phyloP scores from a whole-genome alignment of 2,329 filamentous ascomycete species.

The Colletotrichum sojae region DNA sequence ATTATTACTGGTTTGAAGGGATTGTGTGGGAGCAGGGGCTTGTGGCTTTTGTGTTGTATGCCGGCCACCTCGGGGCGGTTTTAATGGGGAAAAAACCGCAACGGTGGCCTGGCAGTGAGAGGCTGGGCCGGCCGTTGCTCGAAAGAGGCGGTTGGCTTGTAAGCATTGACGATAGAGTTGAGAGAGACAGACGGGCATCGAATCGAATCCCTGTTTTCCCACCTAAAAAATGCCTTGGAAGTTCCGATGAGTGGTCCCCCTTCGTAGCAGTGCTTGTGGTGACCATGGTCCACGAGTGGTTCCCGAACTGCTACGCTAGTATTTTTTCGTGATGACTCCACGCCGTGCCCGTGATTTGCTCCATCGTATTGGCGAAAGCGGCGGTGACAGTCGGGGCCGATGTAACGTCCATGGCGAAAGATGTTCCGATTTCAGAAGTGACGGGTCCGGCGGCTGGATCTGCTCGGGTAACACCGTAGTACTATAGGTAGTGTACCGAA shows the following conservation, averaged over 20 bases:
- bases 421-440: background rate
- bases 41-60: constrained; percentile 33
- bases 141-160: constrained; percentile 39
- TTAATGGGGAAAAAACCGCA: constrained; percentile 27
- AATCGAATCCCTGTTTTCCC: constrained; percentile 39
- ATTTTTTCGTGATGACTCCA: background rate
- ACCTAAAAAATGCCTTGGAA: constrained; percentile 12
- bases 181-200: constrained; percentile 41
- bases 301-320: background rate
- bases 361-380: background rate
- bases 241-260: background rate
- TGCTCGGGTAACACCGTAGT: background rate
- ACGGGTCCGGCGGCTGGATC: background rate
- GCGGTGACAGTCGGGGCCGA: constrained; percentile 8
- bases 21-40: constrained; percentile 21
- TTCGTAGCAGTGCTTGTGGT: background rate
- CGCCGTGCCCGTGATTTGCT: background rate
- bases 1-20: constrained; percentile 32
- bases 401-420: constrained; percentile 17
- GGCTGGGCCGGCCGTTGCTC: constrained; percentile 31
- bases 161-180: constrained; percentile 38
- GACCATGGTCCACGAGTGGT: background rate
- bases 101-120: constrained; percentile 21
- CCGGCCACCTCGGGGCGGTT: constrained; percentile 14
- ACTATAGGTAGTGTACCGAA: too few relatives aligned